Base-by-base conservation (phyloP, 164 flowering plant species). In the Vitis rupestris region DNA sequence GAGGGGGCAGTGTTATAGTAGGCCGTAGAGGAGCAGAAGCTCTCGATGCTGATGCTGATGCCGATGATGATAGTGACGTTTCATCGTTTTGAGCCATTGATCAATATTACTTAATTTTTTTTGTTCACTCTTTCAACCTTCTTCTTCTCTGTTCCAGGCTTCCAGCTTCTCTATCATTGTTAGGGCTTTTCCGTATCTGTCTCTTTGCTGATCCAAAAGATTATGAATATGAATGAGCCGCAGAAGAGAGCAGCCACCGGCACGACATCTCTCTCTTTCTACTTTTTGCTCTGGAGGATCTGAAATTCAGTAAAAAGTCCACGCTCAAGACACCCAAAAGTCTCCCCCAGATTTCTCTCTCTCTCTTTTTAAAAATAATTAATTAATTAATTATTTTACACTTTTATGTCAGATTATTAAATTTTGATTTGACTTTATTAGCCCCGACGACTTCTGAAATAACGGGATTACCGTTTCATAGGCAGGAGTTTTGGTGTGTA, bases 1-100 rank as follows among this genome's bases (percentile, higher is more conserved):
- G 74, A 0, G 86, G 82, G 8, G 90, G 88, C 6, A 83, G 83
- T 3, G 76, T 49, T 29, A 83, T 76, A 23, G 84, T 75, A 0
- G 88, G 86, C 4, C 81, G 82, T 9, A 59, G 16, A 2, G 82
- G 62, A 47, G 73, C 50, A 6, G 55, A 8, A 4, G 76, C 47
- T 27, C 53, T 71, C n/a, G 72, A 17, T 13, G 72, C 30, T 10
- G 52, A n/a, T 8, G 73, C 17, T n/a, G 65, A 9, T 8, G 73
- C 13, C 29, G 66, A 51, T 14, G 70, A 23, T 23, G 27, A 23
- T 23, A 23, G 27, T 23, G 27, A 62, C 48, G 67, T 63, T 12
- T 47, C 75, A 7, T 60, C 70, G 50, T 76, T 76, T 16, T 70
- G 74, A n/a, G 72, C 79, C 87, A 82, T 82, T 52, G 44, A 23